These are phyloP conservation scores for Termitomyces bulborhizus DNA, from an alignment of 768 basidiomycete species.

Conservation along the genomic window DNA sequence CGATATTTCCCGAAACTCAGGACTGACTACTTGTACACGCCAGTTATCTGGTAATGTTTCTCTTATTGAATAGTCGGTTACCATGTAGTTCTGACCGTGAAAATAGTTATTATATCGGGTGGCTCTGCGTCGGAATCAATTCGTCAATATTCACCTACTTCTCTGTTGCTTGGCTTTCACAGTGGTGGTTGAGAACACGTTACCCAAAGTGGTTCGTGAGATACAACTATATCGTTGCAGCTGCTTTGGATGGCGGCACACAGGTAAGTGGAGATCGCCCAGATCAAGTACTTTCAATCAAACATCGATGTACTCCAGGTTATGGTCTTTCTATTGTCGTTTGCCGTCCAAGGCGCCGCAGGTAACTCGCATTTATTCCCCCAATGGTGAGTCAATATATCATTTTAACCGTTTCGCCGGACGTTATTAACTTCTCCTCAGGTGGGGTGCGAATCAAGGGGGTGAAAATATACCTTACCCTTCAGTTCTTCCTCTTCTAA, in stretches of 20 bases:
- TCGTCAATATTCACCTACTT: constrained; percentile 36
- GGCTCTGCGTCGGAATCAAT: constrained; percentile 46
- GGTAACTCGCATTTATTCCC: constrained; percentile 46
- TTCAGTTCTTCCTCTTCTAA: neutral
- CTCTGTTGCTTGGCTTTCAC: constrained; percentile 36
- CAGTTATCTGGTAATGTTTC: constrained; percentile 32
- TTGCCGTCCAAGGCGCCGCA: constrained; percentile 46
- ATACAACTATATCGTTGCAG: constrained; percentile 36
- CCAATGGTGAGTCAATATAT: constrained; percentile 27
- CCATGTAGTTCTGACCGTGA: neutral
- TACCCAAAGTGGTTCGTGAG: constrained; percentile 42
- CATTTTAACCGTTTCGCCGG: neutral
- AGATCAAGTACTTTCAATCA: neutral
- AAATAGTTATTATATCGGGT: constrained; percentile 38
- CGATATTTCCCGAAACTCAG: constrained; percentile 37
- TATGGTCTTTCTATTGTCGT: constrained; percentile 48
- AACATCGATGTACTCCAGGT: constrained; percentile 31
- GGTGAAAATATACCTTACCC: constrained; percentile 24
- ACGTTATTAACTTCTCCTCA: constrained; percentile 5
- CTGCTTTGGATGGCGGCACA: constrained; percentile 31
- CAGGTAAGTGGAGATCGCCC: constrained; percentile 15
- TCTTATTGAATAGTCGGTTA: neutral
- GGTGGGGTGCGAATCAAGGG: constrained; percentile 51
- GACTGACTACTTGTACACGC: constrained; percentile 42
- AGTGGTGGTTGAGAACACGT: constrained; percentile 40